Percentiles rank a stretch among this genome's conserved stretches.
These are phyloP conservation scores for Poa annua DNA, from an alignment of 176 grass and related monocot genomes.

Conservation along the genomic window DNA sequence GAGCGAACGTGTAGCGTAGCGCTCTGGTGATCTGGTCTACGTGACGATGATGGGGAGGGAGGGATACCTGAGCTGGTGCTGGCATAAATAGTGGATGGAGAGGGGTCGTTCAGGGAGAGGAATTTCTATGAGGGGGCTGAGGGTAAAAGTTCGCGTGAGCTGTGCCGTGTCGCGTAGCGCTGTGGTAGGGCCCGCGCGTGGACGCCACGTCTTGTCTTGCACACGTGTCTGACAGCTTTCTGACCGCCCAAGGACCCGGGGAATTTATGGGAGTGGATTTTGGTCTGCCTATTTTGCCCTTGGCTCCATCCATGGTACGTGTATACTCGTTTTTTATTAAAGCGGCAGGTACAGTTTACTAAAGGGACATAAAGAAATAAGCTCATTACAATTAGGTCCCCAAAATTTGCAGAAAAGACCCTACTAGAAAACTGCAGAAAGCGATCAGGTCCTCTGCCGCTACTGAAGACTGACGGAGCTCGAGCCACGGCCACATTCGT, in stretches of 20 bases:
- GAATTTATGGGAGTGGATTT: conserved; percentile 9
- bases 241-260: conserved; percentile 22
- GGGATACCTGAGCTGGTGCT: conserved; percentile 12
- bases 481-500: too few species aligned
- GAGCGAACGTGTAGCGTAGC: background rate
- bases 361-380: too few species aligned
- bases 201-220: conserved; percentile 56
- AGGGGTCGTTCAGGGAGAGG: background rate
- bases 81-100: conserved; percentile 44
- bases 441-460: too few species aligned
- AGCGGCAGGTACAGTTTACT: too few species aligned
- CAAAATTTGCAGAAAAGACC: too few species aligned
- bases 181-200: conserved; percentile 26
- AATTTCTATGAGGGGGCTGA: background rate
- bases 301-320: too few species aligned
- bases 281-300: background rate
- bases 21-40: conserved; percentile 4
- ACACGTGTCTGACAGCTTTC: conserved; percentile 75
- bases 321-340: background rate
- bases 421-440: too few species aligned
- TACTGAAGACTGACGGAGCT: too few species aligned
- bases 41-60: conserved; percentile 6
- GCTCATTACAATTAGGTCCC: too few species aligned
- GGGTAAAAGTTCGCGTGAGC: conserved; percentile 16
- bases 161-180: conserved; percentile 49